Evolutionary conservation across 306 rosid species (phyloP).

Genomic region (Cucurbita moschata): DNA sequence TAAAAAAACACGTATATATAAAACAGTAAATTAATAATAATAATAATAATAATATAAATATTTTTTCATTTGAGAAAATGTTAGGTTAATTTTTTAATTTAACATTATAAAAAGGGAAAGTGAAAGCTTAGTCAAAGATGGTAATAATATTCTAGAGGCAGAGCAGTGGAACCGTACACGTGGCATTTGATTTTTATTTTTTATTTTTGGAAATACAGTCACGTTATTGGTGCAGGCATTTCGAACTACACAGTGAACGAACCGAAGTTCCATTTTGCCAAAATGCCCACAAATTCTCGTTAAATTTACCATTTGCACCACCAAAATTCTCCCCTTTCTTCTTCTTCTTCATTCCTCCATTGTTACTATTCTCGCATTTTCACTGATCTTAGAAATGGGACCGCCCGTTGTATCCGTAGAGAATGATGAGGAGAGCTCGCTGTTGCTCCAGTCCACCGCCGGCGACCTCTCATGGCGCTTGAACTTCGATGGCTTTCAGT

Average conservation of each 20-base stretch:
- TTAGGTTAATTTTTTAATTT: no score
- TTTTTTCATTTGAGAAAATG: no score
- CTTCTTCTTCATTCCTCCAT: not conserved
- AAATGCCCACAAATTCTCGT: not conserved
- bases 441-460: slow-evolving; percentile 32
- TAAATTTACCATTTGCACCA: not conserved
- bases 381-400: slow-evolving; percentile 22
- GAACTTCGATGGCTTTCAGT: slow-evolving; percentile 62
- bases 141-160: not conserved
- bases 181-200: not conserved
- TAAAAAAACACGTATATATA: no score
- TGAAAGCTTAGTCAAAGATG: not conserved
- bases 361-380: not conserved
- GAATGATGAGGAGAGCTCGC: slow-evolving; percentile 41
- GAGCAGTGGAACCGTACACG: not conserved
- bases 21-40: no score
- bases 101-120: not conserved
- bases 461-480: slow-evolving; percentile 74
- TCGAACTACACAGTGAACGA: not conserved
- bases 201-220: not conserved
- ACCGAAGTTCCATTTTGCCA: not conserved
- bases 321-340: not conserved
- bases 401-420: slow-evolving; percentile 19
- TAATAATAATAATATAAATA: no score
- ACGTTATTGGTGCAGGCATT: not conserved